A percentile compares a stretch with the other conserved stretches of the same genome.
Evolutionary conservation across 2,329 filamentous ascomycete species (phyloP).

Genomic region (Clonostachys sp.): DNA sequence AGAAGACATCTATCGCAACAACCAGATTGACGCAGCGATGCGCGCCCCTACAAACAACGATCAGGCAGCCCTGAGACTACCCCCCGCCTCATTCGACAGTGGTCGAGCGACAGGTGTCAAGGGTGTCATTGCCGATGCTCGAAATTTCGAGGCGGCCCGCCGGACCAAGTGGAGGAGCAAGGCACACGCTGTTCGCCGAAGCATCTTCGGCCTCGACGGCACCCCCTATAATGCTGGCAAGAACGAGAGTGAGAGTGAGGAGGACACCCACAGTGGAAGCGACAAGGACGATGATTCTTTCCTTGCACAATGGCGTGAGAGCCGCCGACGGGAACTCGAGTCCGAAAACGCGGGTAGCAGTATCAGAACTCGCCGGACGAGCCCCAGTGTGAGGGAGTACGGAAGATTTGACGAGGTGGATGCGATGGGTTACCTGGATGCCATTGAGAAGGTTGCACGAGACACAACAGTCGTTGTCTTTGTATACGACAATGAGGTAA

Average conservation of each 20-base stretch:
- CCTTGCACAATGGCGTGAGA: conserved; percentile 79
- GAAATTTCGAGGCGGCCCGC: conserved; percentile 67
- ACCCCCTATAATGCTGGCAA: neutral
- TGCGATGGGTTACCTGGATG: conserved; percentile 89
- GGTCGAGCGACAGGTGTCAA: conserved; percentile 77
- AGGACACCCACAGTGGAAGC: conserved; percentile 33
- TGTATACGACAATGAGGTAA: conserved; percentile 83
- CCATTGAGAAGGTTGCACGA: conserved; percentile 80
- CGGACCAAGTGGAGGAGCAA: conserved; percentile 49
- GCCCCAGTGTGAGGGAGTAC: conserved; percentile 72
- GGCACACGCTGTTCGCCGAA: conserved; percentile 47
- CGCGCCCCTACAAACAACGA: conserved; percentile 52
- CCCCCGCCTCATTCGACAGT: conserved; percentile 58
- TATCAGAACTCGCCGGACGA: conserved; percentile 63
- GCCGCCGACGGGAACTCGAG: conserved; percentile 73
- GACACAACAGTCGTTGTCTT: conserved; percentile 89
- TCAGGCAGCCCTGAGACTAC: conserved; percentile 50
- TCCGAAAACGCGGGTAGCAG: conserved; percentile 42
- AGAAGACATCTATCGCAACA: conserved; percentile 47
- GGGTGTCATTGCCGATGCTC: conserved; percentile 80
- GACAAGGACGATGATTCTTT: conserved; percentile 75
- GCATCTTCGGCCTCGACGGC: conserved; percentile 45
- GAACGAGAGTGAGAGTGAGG: conserved; percentile 39
- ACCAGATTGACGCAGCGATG: conserved; percentile 60
- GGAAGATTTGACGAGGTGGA: conserved; percentile 81